Evolutionary conservation across 1,284 basidiomycete genomes (phyloP).

Genomic region (Leucoagaricus sp.): DNA sequence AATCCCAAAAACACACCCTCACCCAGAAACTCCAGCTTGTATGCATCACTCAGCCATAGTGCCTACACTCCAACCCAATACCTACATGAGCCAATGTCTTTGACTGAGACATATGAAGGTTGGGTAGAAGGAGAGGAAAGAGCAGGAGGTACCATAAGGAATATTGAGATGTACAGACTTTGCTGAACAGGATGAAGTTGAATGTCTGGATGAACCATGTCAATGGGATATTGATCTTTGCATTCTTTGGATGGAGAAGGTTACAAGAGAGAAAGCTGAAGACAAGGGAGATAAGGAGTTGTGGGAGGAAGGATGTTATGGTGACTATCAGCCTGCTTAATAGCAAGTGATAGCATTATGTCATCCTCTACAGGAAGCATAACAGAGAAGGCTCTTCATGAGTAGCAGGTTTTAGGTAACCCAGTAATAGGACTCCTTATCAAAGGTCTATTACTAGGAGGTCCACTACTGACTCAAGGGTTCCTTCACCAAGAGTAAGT

Average conservation of each 20-base stretch:
- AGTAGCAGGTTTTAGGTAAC: too few relatives aligned
- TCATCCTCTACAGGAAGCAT: too few relatives aligned
- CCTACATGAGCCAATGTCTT: constrained; percentile 45
- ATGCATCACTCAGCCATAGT: constrained; percentile 85
- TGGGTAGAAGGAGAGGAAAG: constrained; percentile 80
- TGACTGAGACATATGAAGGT: constrained; percentile 51
- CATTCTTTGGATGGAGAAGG: too few relatives aligned
- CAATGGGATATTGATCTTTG: constrained; percentile 53
- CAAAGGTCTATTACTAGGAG: too few relatives aligned
- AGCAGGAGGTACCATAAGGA: constrained; percentile 98
- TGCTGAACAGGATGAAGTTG: constrained; percentile 93
- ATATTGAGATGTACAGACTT: constrained; percentile 99
- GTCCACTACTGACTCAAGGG: too few relatives aligned
- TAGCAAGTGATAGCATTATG: too few relatives aligned
- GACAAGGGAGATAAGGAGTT: constrained; percentile 67
- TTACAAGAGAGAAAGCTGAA: constrained; percentile 68
- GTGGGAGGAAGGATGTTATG: constrained; percentile 76
- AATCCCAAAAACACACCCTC: constrained; percentile 69
- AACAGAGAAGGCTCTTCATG: too few relatives aligned
- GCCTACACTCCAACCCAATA: constrained; percentile 84
- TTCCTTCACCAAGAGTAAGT: too few relatives aligned
- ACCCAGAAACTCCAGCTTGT: constrained; percentile 86
- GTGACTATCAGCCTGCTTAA: too few relatives aligned
- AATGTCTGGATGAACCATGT: constrained; percentile 93
- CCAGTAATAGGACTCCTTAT: too few relatives aligned